A percentile compares a stretch with the other conserved stretches of the same genome.
phyloP scores from a whole-genome alignment of 306 rosid genomes.

The Alnus rubra region DNA sequence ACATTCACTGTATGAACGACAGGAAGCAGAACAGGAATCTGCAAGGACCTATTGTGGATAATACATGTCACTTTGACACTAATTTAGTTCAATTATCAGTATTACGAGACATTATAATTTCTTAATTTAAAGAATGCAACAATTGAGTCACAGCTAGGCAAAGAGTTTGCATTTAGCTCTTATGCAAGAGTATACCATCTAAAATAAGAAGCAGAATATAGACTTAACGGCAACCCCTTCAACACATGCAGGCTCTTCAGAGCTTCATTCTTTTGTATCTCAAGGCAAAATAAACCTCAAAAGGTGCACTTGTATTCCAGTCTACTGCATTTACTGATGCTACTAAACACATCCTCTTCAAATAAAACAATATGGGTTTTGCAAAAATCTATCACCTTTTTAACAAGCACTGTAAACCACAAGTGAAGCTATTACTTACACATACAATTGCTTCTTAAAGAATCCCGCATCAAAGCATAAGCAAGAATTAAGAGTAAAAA shows the following conservation, averaged over 20 bases:
- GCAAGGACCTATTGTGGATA: neutral
- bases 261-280: neutral
- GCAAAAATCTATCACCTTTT: neutral
- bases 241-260: neutral
- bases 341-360: neutral
- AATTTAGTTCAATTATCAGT: neutral
- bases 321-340: neutral
- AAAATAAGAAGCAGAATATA: neutral
- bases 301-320: neutral
- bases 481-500: no score
- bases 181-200: neutral
- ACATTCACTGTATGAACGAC: neutral
- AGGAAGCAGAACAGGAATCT: neutral
- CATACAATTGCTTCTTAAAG: no score
- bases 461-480: no score
- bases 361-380: neutral
- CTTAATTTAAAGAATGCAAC: neutral
- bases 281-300: neutral
- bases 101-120: neutral
- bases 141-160: neutral
- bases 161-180: neutral
- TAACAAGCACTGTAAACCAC: no score
- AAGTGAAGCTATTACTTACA: no score
- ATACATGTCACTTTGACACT: neutral
- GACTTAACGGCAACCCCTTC: neutral